Evolutionary conservation across 1,284 basidiomycete species (phyloP).

Genomic region (Apiotrichum siamense): DNA sequence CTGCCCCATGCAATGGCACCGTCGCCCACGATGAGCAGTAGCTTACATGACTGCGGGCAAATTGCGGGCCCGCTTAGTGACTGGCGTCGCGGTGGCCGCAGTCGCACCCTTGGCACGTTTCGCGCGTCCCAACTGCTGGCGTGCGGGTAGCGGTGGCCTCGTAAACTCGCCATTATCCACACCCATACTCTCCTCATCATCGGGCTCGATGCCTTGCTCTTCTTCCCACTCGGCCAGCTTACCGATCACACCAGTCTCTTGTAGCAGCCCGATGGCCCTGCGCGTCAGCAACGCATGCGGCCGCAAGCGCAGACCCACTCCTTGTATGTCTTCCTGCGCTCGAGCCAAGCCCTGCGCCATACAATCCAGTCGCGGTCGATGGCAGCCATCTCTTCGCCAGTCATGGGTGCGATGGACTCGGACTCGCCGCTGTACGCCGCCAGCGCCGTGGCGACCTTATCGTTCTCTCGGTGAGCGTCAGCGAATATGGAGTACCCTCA

Average conservation of each 20-base stretch:
- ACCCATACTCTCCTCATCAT: slow-evolving; percentile 35
- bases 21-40: too few species aligned
- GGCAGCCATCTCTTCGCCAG: slow-evolving; percentile 32
- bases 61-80: background rate
- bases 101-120: background rate
- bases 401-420: slow-evolving; percentile 22
- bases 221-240: slow-evolving; percentile 35
- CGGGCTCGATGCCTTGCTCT: slow-evolving; percentile 35
- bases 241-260: slow-evolving; percentile 24
- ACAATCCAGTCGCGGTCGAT: slow-evolving; percentile 40
- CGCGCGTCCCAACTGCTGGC: too few species aligned
- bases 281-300: background rate
- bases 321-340: slow-evolving; percentile 43
- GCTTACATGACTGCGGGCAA: too few species aligned
- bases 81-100: background rate
- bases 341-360: slow-evolving; percentile 45
- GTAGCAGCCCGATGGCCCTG: slow-evolving; percentile 33
- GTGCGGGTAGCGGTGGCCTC: background rate
- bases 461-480: too few species aligned
- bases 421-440: slow-evolving; percentile 20
- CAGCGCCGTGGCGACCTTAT: slow-evolving; percentile 24
- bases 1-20: too few species aligned
- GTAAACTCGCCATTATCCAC: slow-evolving; percentile 42
- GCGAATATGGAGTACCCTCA: slow-evolving; percentile 15
- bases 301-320: slow-evolving; percentile 24